These are phyloP conservation scores for Mycena olivaceomarginata DNA, from an alignment of 768 basidiomycete genomes.

Conservation along the genomic window DNA sequence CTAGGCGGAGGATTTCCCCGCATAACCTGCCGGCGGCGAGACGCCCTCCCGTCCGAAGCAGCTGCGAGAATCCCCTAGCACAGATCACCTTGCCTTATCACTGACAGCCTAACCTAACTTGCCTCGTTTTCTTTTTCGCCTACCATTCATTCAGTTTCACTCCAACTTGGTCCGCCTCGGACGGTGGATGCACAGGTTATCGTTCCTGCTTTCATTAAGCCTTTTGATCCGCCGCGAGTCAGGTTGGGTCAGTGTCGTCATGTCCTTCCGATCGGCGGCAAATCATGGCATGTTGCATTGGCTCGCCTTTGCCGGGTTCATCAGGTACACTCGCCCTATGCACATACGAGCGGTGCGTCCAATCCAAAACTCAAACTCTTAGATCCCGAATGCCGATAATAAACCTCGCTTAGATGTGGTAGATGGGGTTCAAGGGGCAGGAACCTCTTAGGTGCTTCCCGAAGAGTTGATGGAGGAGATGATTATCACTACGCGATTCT, in stretches of 20 bases:
- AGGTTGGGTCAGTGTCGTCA: not conserved
- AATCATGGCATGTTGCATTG: not conserved
- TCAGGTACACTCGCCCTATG: conserved; percentile 15
- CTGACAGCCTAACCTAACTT: not conserved
- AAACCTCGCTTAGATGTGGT: conserved; percentile 19
- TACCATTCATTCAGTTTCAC: conserved; percentile 12
- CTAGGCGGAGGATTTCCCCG: conserved; percentile 10
- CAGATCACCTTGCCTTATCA: not conserved
- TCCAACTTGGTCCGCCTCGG: conserved; percentile 11
- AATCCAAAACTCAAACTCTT: not conserved
- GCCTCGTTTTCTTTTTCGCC: not conserved
- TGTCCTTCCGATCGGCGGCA: not conserved
- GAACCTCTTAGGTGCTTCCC: conserved; percentile 8
- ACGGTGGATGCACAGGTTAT: conserved; percentile 9
- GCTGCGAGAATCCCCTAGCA: conserved; percentile 32
- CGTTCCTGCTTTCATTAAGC: conserved; percentile 42
- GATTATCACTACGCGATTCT: conserved; percentile 33
- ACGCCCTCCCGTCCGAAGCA: conserved; percentile 5
- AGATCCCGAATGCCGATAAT: not conserved
- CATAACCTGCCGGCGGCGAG: conserved; percentile 18
- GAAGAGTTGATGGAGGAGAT: conserved; percentile 38
- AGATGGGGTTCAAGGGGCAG: conserved; percentile 17
- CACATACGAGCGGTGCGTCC: not conserved
- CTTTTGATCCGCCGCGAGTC: conserved; percentile 36
- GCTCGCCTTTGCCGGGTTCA: conserved; percentile 22